Conservation (phyloP, 148 eudicot genomes). For the Euryodendron excelsum region DNA sequence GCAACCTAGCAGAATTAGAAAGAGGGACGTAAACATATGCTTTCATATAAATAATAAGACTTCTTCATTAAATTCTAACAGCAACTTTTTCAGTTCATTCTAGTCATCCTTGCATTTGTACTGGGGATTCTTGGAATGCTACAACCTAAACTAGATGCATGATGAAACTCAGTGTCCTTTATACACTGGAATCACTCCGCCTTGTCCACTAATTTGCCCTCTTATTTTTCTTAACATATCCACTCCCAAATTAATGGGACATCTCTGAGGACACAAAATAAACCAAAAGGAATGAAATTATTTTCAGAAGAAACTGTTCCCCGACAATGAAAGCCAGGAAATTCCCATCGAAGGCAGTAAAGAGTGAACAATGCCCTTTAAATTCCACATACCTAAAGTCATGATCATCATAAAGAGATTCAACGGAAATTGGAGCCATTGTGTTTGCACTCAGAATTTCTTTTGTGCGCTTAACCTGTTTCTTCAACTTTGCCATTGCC, state of each 20-base stretch:
- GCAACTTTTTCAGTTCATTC: conserved; percentile 8
- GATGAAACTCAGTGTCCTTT: neutral
- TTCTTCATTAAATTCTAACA: neutral
- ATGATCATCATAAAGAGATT: conserved; percentile 87
- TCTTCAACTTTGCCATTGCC: conserved; percentile 98
- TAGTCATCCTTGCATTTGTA: neutral
- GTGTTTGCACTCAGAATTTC: conserved; percentile 96
- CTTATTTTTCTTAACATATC: neutral
- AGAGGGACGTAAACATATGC: neutral
- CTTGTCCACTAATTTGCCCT: neutral
- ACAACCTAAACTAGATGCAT: neutral
- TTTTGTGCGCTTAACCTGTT: conserved; percentile 97
- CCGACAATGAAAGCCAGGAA: neutral
- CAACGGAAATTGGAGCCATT: conserved; percentile 88
- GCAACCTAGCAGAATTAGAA: neutral
- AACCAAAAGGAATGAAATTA: neutral
- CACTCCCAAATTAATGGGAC: neutral
- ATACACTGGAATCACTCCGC: neutral
- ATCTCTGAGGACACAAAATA: neutral
- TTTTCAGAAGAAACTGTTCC: neutral
- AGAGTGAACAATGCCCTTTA: neutral
- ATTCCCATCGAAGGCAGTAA: neutral
- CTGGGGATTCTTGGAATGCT: neutral
- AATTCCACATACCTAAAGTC: conserved; percentile 72
- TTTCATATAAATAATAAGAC: neutral